Conservation (phyloP, 805 yeast species). For the Barnettozyma pratensis region DNA sequence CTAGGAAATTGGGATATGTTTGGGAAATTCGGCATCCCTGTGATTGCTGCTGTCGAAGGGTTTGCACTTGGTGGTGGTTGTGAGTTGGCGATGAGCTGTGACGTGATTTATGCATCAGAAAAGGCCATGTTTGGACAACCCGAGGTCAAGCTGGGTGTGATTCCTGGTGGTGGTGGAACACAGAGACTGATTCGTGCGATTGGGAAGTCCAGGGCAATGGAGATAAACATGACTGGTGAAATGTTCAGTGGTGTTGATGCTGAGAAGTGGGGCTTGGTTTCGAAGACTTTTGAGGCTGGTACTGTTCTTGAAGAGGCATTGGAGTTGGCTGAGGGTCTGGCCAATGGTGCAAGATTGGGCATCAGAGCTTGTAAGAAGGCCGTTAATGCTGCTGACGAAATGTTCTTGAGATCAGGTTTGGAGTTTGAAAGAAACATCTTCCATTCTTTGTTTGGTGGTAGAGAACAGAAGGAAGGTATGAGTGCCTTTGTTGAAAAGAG, state of each 20-base stretch:
- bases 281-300: constrained; percentile 35
- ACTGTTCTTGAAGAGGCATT: constrained; percentile 38
- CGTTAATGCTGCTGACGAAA: constrained; percentile 35
- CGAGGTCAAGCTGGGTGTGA: constrained; percentile 46
- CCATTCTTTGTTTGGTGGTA: constrained; percentile 40
- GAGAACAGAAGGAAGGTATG: constrained; percentile 48
- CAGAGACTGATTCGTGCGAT: constrained; percentile 43
- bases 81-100: constrained; percentile 48
- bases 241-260: constrained; percentile 41
- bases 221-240: constrained; percentile 42
- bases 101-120: constrained; percentile 45
- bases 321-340: constrained; percentile 38
- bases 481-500: constrained; percentile 44
- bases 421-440: constrained; percentile 39
- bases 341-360: constrained; percentile 37
- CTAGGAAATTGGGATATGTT: constrained; percentile 37
- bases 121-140: constrained; percentile 50
- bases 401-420: constrained; percentile 34
- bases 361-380: constrained; percentile 42
- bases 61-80: constrained; percentile 55
- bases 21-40: constrained; percentile 37
- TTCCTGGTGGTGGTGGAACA: constrained; percentile 52
- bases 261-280: constrained; percentile 42
- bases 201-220: constrained; percentile 48
- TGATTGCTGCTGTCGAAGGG: constrained; percentile 51